A percentile compares a stretch with the other conserved stretches of the same genome.
These are phyloP conservation scores for Purpureocillium lavendulum DNA, from an alignment of 2,329 filamentous ascomycete species.

Conservation along the genomic window DNA sequence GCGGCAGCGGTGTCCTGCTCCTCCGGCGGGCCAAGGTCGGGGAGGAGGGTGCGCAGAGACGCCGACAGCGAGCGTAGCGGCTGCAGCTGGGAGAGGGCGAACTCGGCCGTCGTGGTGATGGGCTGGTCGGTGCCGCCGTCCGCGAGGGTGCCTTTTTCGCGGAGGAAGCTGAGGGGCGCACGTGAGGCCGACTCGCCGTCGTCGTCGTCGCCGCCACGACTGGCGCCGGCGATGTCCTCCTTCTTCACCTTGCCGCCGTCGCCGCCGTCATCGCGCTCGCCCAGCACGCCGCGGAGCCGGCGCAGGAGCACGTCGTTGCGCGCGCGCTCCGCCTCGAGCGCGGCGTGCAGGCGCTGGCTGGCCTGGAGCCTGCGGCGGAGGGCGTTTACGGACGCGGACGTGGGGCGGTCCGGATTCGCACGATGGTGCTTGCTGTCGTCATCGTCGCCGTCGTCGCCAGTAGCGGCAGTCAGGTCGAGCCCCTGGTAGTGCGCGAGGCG, in stretches of 20 bases:
- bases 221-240: constrained; percentile 1
- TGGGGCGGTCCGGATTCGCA: constrained; percentile 32
- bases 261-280: constrained; percentile 15
- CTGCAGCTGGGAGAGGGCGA: constrained; percentile 76
- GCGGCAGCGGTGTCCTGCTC: constrained; percentile 24
- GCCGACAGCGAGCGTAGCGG: constrained; percentile 60
- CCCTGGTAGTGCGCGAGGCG: constrained; percentile 78
- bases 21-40: constrained; percentile 40
- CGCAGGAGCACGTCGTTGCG: constrained; percentile 64
- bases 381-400: constrained; percentile 59
- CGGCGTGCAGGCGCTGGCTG: constrained; percentile 64
- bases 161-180: constrained; percentile 46
- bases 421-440: no score
- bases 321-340: constrained; percentile 60
- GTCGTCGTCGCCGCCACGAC: no score
- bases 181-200: background rate
- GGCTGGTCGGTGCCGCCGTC: constrained; percentile 45
- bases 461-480: constrained; percentile 33
- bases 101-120: constrained; percentile 63
- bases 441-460: no score
- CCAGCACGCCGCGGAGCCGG: constrained; percentile 46
- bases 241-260: constrained; percentile 8
- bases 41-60: constrained; percentile 55
- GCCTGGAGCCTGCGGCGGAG: constrained; percentile 69
- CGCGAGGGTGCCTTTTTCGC: constrained; percentile 40